Percentiles rank a stretch among this genome's conserved stretches.
Conservation (phyloP, 139 green algal species). For the Chlorella sp. region DNA sequence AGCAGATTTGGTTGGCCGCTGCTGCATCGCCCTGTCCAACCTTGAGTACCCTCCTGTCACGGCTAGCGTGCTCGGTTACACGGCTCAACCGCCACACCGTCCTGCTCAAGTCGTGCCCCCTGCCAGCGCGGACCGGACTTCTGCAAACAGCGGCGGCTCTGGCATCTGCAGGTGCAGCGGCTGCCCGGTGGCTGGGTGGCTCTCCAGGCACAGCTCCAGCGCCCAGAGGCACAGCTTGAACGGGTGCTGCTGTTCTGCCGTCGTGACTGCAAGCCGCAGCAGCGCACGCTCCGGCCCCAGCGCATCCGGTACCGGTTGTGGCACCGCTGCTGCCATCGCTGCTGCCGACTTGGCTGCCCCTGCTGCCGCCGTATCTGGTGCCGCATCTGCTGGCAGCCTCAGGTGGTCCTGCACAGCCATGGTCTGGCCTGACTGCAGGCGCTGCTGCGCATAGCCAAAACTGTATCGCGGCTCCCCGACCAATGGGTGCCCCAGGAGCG, state of each 20-base stretch:
- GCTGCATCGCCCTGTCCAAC: no score
- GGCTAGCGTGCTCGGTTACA: no score
- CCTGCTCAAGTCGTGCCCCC: background rate
- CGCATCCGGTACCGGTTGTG: background rate
- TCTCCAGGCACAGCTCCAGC: constrained; percentile 26
- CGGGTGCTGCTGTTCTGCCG: no score
- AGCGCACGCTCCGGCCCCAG: background rate
- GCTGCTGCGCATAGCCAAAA: constrained; percentile 32
- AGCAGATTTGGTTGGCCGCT: no score
- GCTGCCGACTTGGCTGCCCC: background rate
- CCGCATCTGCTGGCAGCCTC: background rate
- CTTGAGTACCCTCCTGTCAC: no score
- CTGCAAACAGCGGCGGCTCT: constrained; percentile 35
- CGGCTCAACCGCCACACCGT: background rate
- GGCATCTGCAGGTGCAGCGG: constrained; percentile 31
- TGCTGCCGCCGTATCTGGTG: background rate
- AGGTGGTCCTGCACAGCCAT: background rate
- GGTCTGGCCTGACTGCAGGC: background rate
- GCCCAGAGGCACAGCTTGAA: constrained; percentile 48
- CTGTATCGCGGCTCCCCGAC: constrained; percentile 68
- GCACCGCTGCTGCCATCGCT: background rate
- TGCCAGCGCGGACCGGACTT: background rate
- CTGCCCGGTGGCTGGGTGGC: constrained; percentile 39
- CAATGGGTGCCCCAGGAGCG: constrained; percentile 66
- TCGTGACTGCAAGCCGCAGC: background rate